Evolutionary conservation across 768 basidiomycete genomes (phyloP).

Genomic region (Myochromella boudieri): DNA sequence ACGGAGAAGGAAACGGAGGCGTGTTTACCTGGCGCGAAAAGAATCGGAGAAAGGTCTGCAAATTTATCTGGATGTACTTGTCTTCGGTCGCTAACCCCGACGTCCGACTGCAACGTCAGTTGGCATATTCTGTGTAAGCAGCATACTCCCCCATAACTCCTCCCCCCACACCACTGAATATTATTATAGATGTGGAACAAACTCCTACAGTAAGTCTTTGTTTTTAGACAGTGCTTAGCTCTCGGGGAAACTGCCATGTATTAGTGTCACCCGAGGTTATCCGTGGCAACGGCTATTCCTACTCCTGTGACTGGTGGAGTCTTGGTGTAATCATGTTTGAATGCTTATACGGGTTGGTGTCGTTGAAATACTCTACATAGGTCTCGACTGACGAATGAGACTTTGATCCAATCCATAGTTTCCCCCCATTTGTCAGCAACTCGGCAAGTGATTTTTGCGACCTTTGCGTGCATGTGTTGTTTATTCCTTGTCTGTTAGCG

Average conservation of each 20-base stretch:
- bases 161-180: no score
- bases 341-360: constrained; percentile 82
- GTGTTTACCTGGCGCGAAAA: constrained; percentile 96
- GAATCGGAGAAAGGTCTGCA: constrained; percentile 79
- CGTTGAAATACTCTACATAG: constrained; percentile 10
- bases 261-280: constrained; percentile 91
- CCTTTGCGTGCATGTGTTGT: constrained; percentile 15
- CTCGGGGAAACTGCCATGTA: constrained; percentile 11
- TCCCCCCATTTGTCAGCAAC: constrained; percentile 94
- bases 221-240: background rate
- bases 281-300: constrained; percentile 88
- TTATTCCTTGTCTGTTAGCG: constrained; percentile 47
- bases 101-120: constrained; percentile 36
- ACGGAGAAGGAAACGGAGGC: constrained; percentile 76
- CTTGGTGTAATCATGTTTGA: constrained; percentile 97
- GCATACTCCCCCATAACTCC: no score
- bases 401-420: constrained; percentile 46
- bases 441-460: constrained; percentile 48
- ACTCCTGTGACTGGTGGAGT: constrained; percentile 98
- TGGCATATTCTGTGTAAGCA: constrained; percentile 90
- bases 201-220: constrained; percentile 74
- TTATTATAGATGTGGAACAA: constrained; percentile 74
- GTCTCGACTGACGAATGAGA: constrained; percentile 5
- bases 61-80: constrained; percentile 23
- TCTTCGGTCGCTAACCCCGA: constrained; percentile 21